Base-by-base conservation (phyloP, 2,329 filamentous ascomycete species). In the Emydomyces testavorans region DNA sequence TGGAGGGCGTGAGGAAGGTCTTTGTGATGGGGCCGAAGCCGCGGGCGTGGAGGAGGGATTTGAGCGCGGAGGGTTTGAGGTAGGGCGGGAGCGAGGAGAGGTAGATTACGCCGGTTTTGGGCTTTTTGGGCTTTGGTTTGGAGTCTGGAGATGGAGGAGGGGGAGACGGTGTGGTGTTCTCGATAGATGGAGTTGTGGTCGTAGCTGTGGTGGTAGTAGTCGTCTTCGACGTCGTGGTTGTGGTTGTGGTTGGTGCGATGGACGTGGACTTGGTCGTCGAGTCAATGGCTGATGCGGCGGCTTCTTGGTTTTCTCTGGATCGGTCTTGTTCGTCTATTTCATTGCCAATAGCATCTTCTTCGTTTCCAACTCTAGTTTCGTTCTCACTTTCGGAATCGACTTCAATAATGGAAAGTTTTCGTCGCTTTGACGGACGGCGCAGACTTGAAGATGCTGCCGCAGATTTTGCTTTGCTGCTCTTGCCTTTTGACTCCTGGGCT, bases 61-160 rank as follows among this genome's bases (percentile, higher is more conserved):
- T 69, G n/a, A 71, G 56, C 0, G 67, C 66, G 39, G 61, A 67
- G n/a, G 68, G 69, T 52, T 69, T 70, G n/a, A 71, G 61, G 48
- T 71, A 70, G 21, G 69, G 69, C 3, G 69, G 69, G 1, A 71
- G 55, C 1, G 68, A 70, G 21, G 67, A 68, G 23, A 71, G 57
- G 50, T 71, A 71, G 35, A 71, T 56, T 3, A 71, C 67, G 28
- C 69, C 69, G 0, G 63, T 61, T 52, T 68, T 68, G 35, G 65
- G 52, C 43, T 58, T 58, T 38, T 54, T 50, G 41, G 41, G 42
- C 48, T 37, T 50, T 40, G 16, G 5, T 35, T 50, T 52, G 32
- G 42, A 39, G 32, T 45, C 52, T 29, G 34, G 24, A 52, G 31
- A 58, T 45, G 39, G 48, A 5, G 38, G n/a, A n/a, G 28, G 4